Percentiles rank a stretch among this genome's conserved stretches.
phyloP scores from a whole-genome alignment of 176 grass and related monocot genomes.

The Carex parvula region DNA sequence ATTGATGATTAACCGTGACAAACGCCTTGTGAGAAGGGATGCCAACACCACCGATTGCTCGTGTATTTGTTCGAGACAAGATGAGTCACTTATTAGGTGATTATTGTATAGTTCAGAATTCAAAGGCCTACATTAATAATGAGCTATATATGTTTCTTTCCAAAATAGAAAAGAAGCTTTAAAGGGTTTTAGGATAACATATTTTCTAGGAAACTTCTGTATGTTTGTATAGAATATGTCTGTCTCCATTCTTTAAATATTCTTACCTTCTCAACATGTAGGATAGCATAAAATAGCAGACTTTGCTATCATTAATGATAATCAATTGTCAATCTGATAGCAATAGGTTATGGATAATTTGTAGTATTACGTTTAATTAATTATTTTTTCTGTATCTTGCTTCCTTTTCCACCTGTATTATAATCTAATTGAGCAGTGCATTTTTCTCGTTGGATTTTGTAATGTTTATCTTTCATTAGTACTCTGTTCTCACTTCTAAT shows the following conservation, averaged over 20 bases:
- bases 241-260: neutral
- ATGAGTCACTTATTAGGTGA: conserved; percentile 27
- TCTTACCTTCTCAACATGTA: neutral
- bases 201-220: conserved; percentile 1
- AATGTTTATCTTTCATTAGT: neutral
- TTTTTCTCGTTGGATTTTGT: neutral
- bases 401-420: neutral
- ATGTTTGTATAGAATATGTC: neutral
- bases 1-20: conserved; percentile 76
- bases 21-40: conserved; percentile 55
- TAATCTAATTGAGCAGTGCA: neutral
- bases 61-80: conserved; percentile 54
- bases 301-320: neutral
- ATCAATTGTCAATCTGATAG: neutral
- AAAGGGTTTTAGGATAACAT: conserved; percentile 4
- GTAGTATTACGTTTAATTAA: neutral
- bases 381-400: neutral
- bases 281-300: neutral
- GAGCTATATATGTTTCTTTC: neutral
- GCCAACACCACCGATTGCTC: conserved; percentile 62
- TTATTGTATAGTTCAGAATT: conserved; percentile 3
- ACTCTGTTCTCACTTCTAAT: neutral
- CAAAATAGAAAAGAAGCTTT: neutral
- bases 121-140: neutral
- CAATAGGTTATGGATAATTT: neutral